These are phyloP conservation scores for Wickerhamiella spandovensis DNA, from an alignment of 805 yeast genomes.

Conservation along the genomic window DNA sequence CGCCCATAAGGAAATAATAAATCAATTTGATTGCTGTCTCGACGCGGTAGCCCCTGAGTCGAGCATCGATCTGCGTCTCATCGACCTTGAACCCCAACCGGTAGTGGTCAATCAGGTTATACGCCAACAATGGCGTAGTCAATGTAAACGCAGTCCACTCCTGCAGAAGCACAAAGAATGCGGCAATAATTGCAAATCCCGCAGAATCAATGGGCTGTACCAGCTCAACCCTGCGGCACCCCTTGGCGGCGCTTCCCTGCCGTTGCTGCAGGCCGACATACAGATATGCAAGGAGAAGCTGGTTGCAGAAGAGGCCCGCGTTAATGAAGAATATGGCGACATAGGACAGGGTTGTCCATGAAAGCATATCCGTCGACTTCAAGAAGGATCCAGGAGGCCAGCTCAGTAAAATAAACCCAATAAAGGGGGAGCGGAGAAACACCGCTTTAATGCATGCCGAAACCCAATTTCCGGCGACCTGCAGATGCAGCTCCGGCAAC, in stretches of 20 bases:
- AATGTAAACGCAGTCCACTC: slow-evolving; percentile 83
- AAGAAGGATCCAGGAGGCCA: neutral
- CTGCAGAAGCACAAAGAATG: slow-evolving; percentile 68
- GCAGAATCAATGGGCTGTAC: slow-evolving; percentile 60
- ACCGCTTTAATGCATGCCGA: neutral
- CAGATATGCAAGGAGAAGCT: slow-evolving; percentile 17
- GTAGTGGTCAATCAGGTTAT: slow-evolving; percentile 66
- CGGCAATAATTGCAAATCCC: slow-evolving; percentile 51
- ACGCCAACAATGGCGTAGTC: slow-evolving; percentile 73
- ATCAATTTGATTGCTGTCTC: slow-evolving; percentile 85
- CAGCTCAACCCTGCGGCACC: slow-evolving; percentile 80
- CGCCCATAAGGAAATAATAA: slow-evolving; percentile 81
- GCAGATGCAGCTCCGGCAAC: neutral
- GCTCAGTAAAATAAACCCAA: too few relatives aligned
- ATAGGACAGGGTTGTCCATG: slow-evolving; percentile 12
- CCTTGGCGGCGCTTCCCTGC: slow-evolving; percentile 92
- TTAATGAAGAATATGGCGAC: slow-evolving; percentile 13
- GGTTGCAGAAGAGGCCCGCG: slow-evolving; percentile 16
- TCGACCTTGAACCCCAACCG: slow-evolving; percentile 77
- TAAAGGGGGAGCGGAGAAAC: too few relatives aligned
- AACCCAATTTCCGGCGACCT: neutral
- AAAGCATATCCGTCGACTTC: neutral
- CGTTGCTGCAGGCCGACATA: slow-evolving; percentile 43
- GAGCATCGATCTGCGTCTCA: slow-evolving; percentile 95
- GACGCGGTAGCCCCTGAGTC: slow-evolving; percentile 81